phyloP scores from a whole-genome alignment of 768 basidiomycete species.

The Mycena galericulata region DNA sequence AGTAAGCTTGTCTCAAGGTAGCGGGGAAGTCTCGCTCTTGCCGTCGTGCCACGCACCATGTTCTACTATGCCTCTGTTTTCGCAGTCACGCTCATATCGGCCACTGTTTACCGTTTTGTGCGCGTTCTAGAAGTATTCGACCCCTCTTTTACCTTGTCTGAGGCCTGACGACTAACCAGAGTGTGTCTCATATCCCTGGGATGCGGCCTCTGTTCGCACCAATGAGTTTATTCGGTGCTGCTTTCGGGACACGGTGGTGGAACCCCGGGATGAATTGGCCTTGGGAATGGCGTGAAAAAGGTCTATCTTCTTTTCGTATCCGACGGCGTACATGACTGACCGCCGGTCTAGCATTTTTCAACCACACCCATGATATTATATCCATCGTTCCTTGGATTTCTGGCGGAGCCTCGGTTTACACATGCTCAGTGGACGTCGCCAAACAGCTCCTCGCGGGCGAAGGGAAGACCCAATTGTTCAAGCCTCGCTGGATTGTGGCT shows the following conservation, averaged over 20 bases:
- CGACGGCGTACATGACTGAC: not conserved
- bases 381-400: slow-evolving; percentile 3
- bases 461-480: slow-evolving; percentile 11
- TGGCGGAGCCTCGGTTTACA: slow-evolving; percentile 7
- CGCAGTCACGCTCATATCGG: not conserved
- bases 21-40: too few relatives aligned
- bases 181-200: slow-evolving; percentile 1
- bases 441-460: slow-evolving; percentile 8
- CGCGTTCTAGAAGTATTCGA: not conserved
- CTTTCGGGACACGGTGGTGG: slow-evolving; percentile 15
- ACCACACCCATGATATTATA: slow-evolving; percentile 15
- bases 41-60: not conserved
- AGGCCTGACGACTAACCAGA: not conserved
- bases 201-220: slow-evolving; percentile 8
- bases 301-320: not conserved
- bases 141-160: not conserved
- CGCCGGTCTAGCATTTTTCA: slow-evolving; percentile 2
- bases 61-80: not conserved
- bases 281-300: slow-evolving; percentile 7
- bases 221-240: slow-evolving; percentile 14
- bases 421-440: slow-evolving; percentile 7
- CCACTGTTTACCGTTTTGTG: not conserved
- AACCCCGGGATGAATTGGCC: slow-evolving; percentile 11
- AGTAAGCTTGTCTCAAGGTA: too few relatives aligned
- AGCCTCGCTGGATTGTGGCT: slow-evolving; percentile 4